Conservation (phyloP, 2,329 filamentous ascomycete species). For the Phyllosticta capitalensis region DNA sequence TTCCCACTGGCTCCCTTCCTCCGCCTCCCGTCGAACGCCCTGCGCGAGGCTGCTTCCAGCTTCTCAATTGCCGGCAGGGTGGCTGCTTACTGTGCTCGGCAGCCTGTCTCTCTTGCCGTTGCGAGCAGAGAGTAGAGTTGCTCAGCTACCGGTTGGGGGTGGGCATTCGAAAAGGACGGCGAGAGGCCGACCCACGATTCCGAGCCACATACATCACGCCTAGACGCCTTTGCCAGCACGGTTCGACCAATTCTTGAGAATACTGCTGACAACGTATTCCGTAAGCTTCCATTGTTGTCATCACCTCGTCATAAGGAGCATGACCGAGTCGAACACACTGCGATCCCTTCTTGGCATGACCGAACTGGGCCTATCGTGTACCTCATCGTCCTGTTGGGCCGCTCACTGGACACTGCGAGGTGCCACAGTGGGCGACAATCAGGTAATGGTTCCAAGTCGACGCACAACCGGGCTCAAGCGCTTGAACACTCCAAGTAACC, state of each 20-base stretch:
- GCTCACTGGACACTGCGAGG: too few species aligned
- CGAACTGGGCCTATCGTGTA: too few species aligned
- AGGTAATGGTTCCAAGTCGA: too few species aligned
- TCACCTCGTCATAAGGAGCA: neutral
- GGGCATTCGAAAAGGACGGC: neutral
- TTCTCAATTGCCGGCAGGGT: neutral
- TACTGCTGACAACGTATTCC: neutral
- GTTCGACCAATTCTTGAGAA: neutral
- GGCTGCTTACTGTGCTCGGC: neutral
- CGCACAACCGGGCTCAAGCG: too few species aligned
- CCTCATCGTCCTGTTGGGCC: too few species aligned
- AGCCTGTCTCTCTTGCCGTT: neutral
- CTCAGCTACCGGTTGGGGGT: neutral
- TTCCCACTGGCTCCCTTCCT: neutral
- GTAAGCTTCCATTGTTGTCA: neutral
- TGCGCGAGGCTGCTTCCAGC: neutral
- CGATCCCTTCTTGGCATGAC: neutral
- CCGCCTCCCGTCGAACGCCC: neutral
- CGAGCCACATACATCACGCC: neutral
- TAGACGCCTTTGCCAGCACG: neutral
- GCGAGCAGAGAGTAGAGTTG: too few species aligned
- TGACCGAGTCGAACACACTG: neutral
- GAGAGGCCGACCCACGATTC: neutral
- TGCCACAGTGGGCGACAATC: too few species aligned
- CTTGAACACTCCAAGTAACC: too few species aligned